phyloP scores from a whole-genome alignment of 208 protist genomes.

The Leishmania lainsoni region DNA sequence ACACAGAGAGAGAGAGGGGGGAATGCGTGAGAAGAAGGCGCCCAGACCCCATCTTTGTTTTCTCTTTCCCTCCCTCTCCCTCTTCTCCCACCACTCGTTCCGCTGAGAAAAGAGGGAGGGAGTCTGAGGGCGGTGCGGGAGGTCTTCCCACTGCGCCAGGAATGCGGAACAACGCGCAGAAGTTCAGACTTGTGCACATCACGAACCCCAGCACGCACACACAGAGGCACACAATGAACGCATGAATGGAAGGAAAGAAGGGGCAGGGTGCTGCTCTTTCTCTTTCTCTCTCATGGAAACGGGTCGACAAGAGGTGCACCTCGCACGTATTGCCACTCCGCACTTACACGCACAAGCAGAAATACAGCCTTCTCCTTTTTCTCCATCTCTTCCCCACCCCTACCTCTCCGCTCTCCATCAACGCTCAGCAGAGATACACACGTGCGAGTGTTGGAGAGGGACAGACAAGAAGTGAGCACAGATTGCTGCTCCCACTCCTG shows the following conservation, averaged over 20 bases:
- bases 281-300: background rate
- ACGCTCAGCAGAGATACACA: conserved; percentile 1
- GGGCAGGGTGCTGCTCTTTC: background rate
- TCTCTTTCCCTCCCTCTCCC: background rate
- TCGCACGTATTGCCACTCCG: background rate
- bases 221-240: background rate
- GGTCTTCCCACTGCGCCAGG: background rate
- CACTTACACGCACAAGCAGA: background rate
- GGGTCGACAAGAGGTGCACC: background rate
- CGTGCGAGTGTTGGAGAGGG: background rate
- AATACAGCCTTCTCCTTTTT: background rate
- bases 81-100: background rate
- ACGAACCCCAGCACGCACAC: background rate
- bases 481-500: background rate
- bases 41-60: background rate
- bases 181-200: background rate
- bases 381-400: background rate
- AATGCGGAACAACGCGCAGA: background rate
- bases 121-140: background rate
- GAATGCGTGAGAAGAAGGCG: background rate
- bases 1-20: background rate
- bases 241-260: background rate
- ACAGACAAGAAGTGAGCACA: too few relatives aligned
- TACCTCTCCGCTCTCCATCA: background rate
- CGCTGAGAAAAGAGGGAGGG: background rate